phyloP scores from a whole-genome alignment of 805 yeast species.

The Schwanniomyces yamadae region DNA sequence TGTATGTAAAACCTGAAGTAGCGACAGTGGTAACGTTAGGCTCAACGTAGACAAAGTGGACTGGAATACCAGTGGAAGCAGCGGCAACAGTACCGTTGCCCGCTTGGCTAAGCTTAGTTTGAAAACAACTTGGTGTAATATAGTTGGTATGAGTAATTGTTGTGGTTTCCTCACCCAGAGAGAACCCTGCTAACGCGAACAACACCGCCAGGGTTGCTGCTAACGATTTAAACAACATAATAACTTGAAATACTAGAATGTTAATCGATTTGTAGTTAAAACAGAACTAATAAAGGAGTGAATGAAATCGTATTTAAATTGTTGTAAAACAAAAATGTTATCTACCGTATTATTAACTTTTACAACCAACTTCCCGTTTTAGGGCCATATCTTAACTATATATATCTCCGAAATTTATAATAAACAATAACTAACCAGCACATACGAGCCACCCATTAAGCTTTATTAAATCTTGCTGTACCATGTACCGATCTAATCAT shows the following conservation, averaged over 20 bases:
- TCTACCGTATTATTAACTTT: no score
- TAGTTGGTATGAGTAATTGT: constrained; percentile 28
- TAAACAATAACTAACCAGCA: no score
- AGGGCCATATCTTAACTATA: no score
- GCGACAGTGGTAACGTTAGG: constrained; percentile 11
- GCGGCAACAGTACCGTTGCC: background rate
- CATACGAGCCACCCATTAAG: no score
- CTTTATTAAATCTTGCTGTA: no score
- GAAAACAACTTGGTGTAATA: constrained; percentile 23
- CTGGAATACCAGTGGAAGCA: constrained; percentile 25
- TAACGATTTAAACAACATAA: constrained; percentile 6
- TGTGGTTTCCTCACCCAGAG: constrained; percentile 13
- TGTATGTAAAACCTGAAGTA: constrained; percentile 18
- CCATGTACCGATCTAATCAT: no score
- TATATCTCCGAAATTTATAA: no score
- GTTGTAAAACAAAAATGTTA: no score
- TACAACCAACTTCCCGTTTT: no score
- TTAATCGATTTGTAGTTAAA: no score
- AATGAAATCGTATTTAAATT: no score
- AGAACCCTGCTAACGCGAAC: constrained; percentile 1
- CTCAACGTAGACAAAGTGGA: constrained; percentile 28
- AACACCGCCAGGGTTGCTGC: constrained; percentile 3
- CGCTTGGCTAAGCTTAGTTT: constrained; percentile 16
- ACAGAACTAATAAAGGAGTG: no score
- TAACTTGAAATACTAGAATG: background rate